Base-by-base conservation (phyloP, 1,284 basidiomycete species). In the Ceratobasidium sp. region DNA sequence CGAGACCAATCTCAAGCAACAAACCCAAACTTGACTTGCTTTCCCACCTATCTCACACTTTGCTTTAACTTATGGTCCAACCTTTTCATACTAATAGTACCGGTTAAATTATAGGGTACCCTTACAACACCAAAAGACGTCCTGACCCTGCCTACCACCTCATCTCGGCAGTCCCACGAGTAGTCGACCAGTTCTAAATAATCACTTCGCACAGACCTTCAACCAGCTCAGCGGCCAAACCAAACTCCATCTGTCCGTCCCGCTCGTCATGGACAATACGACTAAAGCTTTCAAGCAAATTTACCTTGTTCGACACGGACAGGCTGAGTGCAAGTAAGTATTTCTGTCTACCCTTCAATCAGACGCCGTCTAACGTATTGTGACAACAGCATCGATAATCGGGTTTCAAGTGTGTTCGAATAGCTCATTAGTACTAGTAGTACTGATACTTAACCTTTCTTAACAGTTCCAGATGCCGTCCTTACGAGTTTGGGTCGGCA, bases 251-350 rank as follows among this genome's bases (percentile, higher is more conserved):
- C 36, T 11, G 4, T 5, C 36, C 36, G 36, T 24, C 6, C 15
- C 17, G 22, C 5, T 33, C 62, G 33, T n/a, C 19, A 33, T 50
- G 62, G n/a, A 9, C 24, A 11, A 31, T 5, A 33, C 11, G 44
- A 64, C 22, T 1, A 15, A 54, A 31, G 57, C 47, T 6, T 44
- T 62, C 60, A 73, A 73, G 24, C 44, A 41, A n/a, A 36, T 73
- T 33, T 73, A 73, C 15, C 50, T 73, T 1, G 47, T 73, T 29
- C 71, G 71, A 17, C 71, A 73, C 27, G 71, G 71, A 6, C 71
- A 73, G 41, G 71, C 71, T n/a, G 71, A 73, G 48, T 64, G 60
- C 71, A 73, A 73, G 71, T 73, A 27, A 29, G 71, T 60, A 4
- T n/a, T 6, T 14, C 1, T n/a, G 1, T 9, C 29, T 8, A 33